Evolutionary conservation across 139 green algal genomes (phyloP).

Genomic region (Coccomyxa sp.): DNA sequence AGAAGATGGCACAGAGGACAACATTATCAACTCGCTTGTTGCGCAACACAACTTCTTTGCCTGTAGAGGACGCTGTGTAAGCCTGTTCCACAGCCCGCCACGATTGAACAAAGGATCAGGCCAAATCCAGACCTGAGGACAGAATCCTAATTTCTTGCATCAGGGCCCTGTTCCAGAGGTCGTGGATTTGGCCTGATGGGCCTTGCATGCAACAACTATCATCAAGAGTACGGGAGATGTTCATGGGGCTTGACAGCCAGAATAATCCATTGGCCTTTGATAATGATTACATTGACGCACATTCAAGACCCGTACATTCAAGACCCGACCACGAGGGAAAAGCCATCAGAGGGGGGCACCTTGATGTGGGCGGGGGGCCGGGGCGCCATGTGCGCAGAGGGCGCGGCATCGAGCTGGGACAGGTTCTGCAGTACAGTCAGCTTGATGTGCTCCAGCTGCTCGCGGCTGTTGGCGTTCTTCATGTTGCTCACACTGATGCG

Average conservation of each 20-base stretch:
- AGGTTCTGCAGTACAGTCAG: slow-evolving; percentile 65
- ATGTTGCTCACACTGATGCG: slow-evolving; percentile 87
- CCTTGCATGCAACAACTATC: background rate
- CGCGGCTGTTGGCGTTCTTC: slow-evolving; percentile 84
- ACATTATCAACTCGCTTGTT: no score
- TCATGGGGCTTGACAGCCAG: background rate
- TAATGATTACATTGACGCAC: background rate
- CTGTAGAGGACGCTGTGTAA: no score
- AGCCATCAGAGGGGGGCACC: background rate
- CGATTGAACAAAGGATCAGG: no score
- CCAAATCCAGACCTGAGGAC: no score
- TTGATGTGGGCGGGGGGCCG: slow-evolving; percentile 27
- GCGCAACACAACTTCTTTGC: no score
- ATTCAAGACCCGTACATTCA: background rate
- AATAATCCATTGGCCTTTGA: background rate
- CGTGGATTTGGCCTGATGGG: background rate
- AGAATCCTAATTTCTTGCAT: no score
- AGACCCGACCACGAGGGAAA: background rate
- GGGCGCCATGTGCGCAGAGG: slow-evolving; percentile 42
- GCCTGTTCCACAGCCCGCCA: no score
- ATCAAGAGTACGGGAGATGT: background rate
- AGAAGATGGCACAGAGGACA: no score
- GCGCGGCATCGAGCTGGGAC: slow-evolving; percentile 58
- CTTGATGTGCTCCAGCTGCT: slow-evolving; percentile 72
- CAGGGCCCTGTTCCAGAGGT: background rate